phyloP scores from a whole-genome alignment of 768 basidiomycete genomes.

The Auriscalpium microsporum region DNA sequence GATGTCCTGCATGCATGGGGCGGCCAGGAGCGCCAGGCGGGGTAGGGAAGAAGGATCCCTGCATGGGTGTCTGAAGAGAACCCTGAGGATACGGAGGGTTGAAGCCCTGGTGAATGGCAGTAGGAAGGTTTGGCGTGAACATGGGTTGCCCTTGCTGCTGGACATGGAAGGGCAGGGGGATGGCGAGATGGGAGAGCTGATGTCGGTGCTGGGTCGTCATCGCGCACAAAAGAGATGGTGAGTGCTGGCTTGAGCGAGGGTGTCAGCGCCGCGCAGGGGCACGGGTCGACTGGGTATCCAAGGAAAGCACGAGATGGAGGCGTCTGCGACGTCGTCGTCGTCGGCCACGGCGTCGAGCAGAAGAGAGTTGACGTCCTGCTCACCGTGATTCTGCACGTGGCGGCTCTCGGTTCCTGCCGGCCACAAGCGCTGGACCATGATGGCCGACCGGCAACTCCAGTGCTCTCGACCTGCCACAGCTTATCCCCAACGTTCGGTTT shows the following conservation, averaged over 20 bases:
- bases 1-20: slow-evolving; percentile 39
- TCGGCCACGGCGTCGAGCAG: neutral
- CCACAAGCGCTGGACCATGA: too few relatives aligned
- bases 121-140: slow-evolving; percentile 60
- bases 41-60: slow-evolving; percentile 50
- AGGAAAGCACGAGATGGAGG: neutral
- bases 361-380: neutral
- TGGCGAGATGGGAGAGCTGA: slow-evolving; percentile 45
- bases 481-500: too few relatives aligned
- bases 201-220: slow-evolving; percentile 38
- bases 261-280: neutral
- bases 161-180: slow-evolving; percentile 43
- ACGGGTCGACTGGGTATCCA: neutral
- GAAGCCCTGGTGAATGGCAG: slow-evolving; percentile 48
- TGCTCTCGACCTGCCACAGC: too few relatives aligned
- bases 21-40: slow-evolving; percentile 44
- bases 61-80: slow-evolving; percentile 66
- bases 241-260: neutral
- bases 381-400: too few relatives aligned
- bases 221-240: neutral
- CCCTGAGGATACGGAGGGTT: slow-evolving; percentile 40
- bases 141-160: slow-evolving; percentile 51
- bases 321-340: neutral
- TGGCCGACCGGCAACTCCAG: too few relatives aligned
- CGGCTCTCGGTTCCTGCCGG: too few relatives aligned